Evolutionary conservation across 331 rosid genomes (phyloP).

Genomic region (Quercus phellos): DNA sequence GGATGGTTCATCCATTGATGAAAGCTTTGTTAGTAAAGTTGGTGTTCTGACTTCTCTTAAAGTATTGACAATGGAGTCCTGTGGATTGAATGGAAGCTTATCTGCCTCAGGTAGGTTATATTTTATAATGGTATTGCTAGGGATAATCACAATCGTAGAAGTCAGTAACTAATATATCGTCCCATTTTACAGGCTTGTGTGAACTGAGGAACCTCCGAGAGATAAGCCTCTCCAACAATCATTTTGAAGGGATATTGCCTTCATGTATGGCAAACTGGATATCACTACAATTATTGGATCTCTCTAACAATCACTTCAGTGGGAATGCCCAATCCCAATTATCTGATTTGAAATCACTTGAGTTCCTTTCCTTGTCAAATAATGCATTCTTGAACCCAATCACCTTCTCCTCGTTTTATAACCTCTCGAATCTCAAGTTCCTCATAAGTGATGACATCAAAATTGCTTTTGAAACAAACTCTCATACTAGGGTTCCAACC

Average conservation of each 20-base stretch:
- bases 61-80: rapidly evolving
- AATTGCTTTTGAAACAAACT: neutral
- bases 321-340: slow-evolving; percentile 3
- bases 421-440: slow-evolving; percentile 20
- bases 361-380: neutral
- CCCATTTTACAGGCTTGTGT: slow-evolving; percentile 17
- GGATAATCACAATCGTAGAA: neutral
- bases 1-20: no score
- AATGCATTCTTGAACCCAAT: slow-evolving; percentile 26
- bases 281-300: neutral
- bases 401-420: slow-evolving; percentile 10
- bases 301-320: neutral
- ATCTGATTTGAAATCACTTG: slow-evolving; percentile 16
- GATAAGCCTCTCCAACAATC: neutral
- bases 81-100: neutral
- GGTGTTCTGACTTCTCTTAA: neutral
- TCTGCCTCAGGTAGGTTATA: neutral
- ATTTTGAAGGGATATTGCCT: neutral
- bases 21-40: no score
- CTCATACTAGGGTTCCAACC: slow-evolving; percentile 14
- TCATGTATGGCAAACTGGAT: neutral
- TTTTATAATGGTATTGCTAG: neutral
- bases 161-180: neutral
- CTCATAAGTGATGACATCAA: neutral
- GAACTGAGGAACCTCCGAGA: neutral